A percentile compares a stretch with the other conserved stretches of the same genome.
Conservation (phyloP, 2,329 filamentous ascomycete species). For the Tympanopsis confertula region DNA sequence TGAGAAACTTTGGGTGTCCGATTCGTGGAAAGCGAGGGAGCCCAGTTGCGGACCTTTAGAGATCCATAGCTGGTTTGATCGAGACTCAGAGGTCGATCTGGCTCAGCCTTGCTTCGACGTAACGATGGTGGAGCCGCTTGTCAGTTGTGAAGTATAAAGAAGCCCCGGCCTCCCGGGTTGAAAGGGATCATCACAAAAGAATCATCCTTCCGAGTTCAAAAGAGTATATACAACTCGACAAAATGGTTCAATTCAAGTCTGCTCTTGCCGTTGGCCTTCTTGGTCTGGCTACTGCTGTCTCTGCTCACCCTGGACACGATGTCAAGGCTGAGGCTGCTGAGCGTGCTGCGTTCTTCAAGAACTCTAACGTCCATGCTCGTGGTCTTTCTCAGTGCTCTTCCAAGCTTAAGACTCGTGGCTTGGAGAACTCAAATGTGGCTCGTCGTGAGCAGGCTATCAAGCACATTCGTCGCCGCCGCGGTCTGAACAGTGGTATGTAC, state of each 20-base stretch:
- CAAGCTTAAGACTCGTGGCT: slow-evolving; percentile 31
- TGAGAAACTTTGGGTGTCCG: too few relatives aligned
- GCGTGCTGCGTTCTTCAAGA: slow-evolving; percentile 30
- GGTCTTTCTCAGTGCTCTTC: slow-evolving; percentile 32
- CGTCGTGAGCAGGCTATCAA: slow-evolving; percentile 29
- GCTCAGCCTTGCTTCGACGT: too few relatives aligned
- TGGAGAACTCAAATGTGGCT: slow-evolving; percentile 27
- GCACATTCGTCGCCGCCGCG: slow-evolving; percentile 26
- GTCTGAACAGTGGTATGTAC: slow-evolving; percentile 13
- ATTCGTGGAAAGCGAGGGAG: too few relatives aligned
- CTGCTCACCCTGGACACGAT: slow-evolving; percentile 36
- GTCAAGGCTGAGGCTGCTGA: slow-evolving; percentile 32
- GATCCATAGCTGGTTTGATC: too few relatives aligned
- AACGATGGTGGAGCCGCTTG: too few relatives aligned
- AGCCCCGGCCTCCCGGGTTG: too few relatives aligned
- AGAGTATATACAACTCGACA: too few relatives aligned
- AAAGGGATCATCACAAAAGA: too few relatives aligned
- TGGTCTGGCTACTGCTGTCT: not conserved
- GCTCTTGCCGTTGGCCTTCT: not conserved
- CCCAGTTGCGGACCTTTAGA: too few relatives aligned
- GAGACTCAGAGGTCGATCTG: too few relatives aligned
- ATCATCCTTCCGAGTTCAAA: too few relatives aligned
- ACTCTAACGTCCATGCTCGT: slow-evolving; percentile 20
- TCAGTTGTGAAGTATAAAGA: too few relatives aligned
- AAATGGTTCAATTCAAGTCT: not conserved